Conservation (phyloP, 345 rosid species). For the Citrus sinensis region DVS_A1.0 CM039161.1:3124001-3124500, state of each 20-base stretch:
- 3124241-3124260: neutral
- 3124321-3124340: neutral
- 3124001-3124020: neutral
- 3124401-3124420: constrained; percentile 56
- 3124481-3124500: constrained; percentile 43
- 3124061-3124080: constrained; percentile 8
- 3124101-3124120: constrained; percentile 89
- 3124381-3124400: constrained; percentile 84
- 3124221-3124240: neutral
- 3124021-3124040: neutral
- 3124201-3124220: neutral
- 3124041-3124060: neutral
- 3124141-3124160: constrained; percentile 30
- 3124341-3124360: constrained; percentile 73
- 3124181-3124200: neutral
- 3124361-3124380: constrained; percentile 91
- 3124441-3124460: neutral
- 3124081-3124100: constrained; percentile 73
- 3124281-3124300: neutral
- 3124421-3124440: neutral
- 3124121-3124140: constrained; percentile 74
- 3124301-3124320: neutral
- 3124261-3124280: neutral
- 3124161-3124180: neutral
- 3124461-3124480: constrained; percentile 3